Percentiles rank a stretch among this genome's conserved stretches.
phyloP scores from a whole-genome alignment of 805 yeast genomes.

The Ogataea methanolica region DNA sequence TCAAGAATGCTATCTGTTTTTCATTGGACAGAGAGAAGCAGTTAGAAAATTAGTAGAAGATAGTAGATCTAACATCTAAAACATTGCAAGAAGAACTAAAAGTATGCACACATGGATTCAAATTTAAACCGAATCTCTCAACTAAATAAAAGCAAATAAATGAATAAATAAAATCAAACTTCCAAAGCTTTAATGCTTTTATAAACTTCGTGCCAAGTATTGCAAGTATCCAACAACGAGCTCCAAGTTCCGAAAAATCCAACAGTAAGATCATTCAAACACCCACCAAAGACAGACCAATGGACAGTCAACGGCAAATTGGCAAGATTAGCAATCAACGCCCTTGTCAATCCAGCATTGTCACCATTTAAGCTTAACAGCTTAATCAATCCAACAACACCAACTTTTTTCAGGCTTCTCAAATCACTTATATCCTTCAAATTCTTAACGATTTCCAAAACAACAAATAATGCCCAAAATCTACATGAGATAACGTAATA shows the following conservation, averaged over 20 bases:
- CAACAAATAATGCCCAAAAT: conserved; percentile 33
- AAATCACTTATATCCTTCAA: conserved; percentile 4
- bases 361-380: conserved; percentile 5
- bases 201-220: conserved; percentile 18
- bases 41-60: too few species aligned
- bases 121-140: neutral
- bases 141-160: conserved; percentile 1
- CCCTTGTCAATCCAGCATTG: conserved; percentile 12
- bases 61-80: too few species aligned
- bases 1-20: neutral
- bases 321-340: conserved; percentile 27
- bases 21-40: neutral
- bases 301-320: conserved; percentile 34
- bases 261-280: conserved; percentile 27
- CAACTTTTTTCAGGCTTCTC: conserved; percentile 2
- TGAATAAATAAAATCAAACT: conserved; percentile 1
- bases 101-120: neutral
- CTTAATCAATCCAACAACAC: neutral
- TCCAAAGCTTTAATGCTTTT: conserved; percentile 9
- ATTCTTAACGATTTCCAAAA: conserved; percentile 27
- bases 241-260: conserved; percentile 33
- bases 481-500: conserved; percentile 29
- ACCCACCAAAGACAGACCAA: conserved; percentile 33
- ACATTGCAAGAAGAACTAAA: too few species aligned
- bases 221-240: conserved; percentile 18